Conservation (phyloP, 2,329 filamentous ascomycete species). For the Sporothrix dimorphospora region DNA sequence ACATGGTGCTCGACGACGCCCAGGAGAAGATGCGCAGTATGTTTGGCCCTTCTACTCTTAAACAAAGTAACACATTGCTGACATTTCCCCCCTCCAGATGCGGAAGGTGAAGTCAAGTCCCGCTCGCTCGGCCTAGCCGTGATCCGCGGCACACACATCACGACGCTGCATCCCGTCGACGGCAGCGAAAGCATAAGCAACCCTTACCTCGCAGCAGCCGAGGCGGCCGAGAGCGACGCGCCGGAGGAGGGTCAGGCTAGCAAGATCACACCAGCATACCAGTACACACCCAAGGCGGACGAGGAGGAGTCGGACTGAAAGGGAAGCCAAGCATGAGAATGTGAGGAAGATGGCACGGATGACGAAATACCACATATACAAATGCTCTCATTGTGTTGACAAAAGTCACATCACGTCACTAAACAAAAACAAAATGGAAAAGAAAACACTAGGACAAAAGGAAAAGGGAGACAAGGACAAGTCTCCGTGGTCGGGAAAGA, state of each 20-base stretch:
- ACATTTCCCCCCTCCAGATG: conserved; percentile 60
- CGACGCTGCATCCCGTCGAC: conserved; percentile 88
- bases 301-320: conserved; percentile 28
- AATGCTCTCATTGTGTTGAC: neutral
- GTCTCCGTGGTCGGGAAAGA: neutral
- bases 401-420: neutral
- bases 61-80: neutral
- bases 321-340: too few relatives aligned
- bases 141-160: conserved; percentile 87
- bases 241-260: conserved; percentile 4
- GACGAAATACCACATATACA: neutral
- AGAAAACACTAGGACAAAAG: neutral
- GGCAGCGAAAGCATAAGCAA: conserved; percentile 96
- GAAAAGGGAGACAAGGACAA: neutral
- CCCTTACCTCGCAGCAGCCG: conserved; percentile 79
- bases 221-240: conserved; percentile 46
- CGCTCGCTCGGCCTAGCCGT: conserved; percentile 84
- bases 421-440: conserved; percentile 6
- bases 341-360: neutral
- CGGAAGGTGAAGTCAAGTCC: conserved; percentile 85
- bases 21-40: conserved; percentile 86
- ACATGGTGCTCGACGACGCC: conserved; percentile 92
- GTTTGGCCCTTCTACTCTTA: conserved; percentile 33
- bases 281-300: conserved; percentile 32
- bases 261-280: conserved; percentile 33